Evolutionary conservation across 139 green algal species (phyloP).

Genomic region (Astrephomene gubernaculifera): DNA sequence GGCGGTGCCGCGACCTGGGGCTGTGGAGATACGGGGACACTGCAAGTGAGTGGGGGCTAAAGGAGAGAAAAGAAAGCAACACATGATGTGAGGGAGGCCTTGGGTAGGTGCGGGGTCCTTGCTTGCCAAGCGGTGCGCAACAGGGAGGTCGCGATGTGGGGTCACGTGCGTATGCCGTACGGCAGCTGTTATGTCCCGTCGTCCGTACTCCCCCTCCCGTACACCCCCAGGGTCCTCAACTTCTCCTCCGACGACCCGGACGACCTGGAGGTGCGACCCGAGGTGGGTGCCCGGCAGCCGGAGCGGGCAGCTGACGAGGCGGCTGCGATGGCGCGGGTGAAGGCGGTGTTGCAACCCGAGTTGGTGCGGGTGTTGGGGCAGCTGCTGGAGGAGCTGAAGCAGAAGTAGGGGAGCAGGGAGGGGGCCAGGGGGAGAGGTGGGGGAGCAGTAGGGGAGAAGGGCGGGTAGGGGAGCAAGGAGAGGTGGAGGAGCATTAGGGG

Average conservation of each 20-base stretch:
- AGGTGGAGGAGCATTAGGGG: neutral
- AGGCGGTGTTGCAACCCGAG: neutral
- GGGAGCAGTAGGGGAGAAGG: neutral
- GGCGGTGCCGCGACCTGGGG: neutral
- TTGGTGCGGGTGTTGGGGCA: neutral
- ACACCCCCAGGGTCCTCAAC: constrained; percentile 9
- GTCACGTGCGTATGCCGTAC: too few relatives aligned
- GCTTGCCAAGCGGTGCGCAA: neutral
- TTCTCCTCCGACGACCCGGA: constrained; percentile 40
- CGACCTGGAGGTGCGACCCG: constrained; percentile 20
- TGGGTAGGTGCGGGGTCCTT: neutral
- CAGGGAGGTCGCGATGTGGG: too few relatives aligned
- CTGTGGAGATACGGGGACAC: neutral
- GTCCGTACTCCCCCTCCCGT: neutral
- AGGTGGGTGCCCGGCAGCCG: constrained; percentile 4
- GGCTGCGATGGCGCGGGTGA: neutral
- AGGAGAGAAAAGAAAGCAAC: neutral
- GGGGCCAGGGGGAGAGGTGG: neutral
- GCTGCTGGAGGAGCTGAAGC: constrained; percentile 25
- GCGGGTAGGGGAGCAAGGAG: neutral
- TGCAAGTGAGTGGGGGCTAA: constrained; percentile 29
- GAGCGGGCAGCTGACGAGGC: constrained; percentile 29
- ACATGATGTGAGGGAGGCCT: too few relatives aligned
- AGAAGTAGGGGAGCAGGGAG: neutral
- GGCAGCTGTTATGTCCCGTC: too few relatives aligned